Evolutionary conservation across 164 flowering plant genomes (phyloP), one percentile per base, ranked within the genome.

Genomic region (Vitis amurensis): DNA sequence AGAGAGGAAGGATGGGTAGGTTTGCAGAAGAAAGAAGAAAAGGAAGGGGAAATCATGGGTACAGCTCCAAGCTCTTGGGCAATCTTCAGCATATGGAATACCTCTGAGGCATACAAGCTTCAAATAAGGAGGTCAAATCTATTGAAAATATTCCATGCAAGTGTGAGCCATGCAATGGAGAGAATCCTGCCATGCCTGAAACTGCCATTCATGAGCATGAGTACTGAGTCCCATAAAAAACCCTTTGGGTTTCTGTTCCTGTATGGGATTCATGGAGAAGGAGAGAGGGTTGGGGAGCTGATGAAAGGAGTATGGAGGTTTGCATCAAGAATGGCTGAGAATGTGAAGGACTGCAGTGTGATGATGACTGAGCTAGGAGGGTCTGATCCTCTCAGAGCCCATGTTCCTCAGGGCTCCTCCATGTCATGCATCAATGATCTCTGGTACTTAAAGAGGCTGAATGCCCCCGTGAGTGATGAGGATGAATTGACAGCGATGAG

Each of bases 261-360:
- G 1, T 87, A 84, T 76, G 90, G 90, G 50, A 55, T 87, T 14
- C 61, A 70, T 71, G 88, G 88, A 27, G 88, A 87, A 48, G 90
- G 90, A 15, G 84, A 82, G 73, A 82, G 78, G 53, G 59, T 81
- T 31, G 81, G 79, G 55, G 86, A 86, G 80, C 83, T 86, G 1
- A 70, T 79, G 81, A 75, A 71, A 17, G 74, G 79, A 23, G 48
- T 77, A 53, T 86, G 87, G 87, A 63, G 71, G 50, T 86, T 84
- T 74, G 81, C 87, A 11, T 76, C 75, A 50, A 77, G 73, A 37
- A 19, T 82, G 81, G 80, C 77, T 17, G 73, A 72, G 64, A 76
- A 70, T 56, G 70, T 81, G 68, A 80, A 82, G 74, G 82, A 78
- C 15, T 84, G 89, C 69, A 76, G 73, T 67, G 76, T 74, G 67